These are phyloP conservation scores for Pulveroboletus sp. DNA, from an alignment of 1,284 basidiomycete genomes.

Conservation along the genomic window DNA sequence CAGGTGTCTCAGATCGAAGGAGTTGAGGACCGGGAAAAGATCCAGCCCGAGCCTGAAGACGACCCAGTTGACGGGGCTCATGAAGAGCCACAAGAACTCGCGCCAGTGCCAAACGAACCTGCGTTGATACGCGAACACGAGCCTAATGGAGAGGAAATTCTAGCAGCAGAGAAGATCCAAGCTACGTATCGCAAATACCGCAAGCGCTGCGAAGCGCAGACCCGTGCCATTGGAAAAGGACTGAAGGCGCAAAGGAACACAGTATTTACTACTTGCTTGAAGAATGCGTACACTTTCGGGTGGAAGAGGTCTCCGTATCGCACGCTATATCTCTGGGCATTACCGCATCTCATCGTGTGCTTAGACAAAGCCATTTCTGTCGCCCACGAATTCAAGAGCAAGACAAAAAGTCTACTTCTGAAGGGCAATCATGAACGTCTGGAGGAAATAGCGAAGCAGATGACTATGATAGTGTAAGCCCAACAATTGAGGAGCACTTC, in stretches of 20 bases:
- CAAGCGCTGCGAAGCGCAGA: slow-evolving; percentile 20
- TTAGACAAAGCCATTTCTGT: slow-evolving; percentile 42
- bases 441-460: slow-evolving; percentile 38
- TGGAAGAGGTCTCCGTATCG: slow-evolving; percentile 44
- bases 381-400: slow-evolving; percentile 35
- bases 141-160: slow-evolving; percentile 23
- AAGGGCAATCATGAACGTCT: slow-evolving; percentile 35
- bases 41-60: slow-evolving; percentile 8
- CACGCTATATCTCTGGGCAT: slow-evolving; percentile 48
- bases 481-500: neutral
- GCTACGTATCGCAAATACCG: slow-evolving; percentile 28
- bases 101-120: slow-evolving; percentile 5
- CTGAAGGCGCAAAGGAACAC: slow-evolving; percentile 27
- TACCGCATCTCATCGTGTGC: slow-evolving; percentile 50
- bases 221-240: slow-evolving; percentile 32
- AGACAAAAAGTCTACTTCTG: slow-evolving; percentile 38
- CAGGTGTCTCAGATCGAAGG: slow-evolving; percentile 1
- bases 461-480: slow-evolving; percentile 36
- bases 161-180: slow-evolving; percentile 23
- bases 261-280: slow-evolving; percentile 39
- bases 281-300: slow-evolving; percentile 33
- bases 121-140: slow-evolving; percentile 17
- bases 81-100: slow-evolving; percentile 21
- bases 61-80: slow-evolving; percentile 18
- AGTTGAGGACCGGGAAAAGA: neutral